Conservation (phyloP, 1,139 yeast species). For the Geotrichum phurueaensis region DNA sequence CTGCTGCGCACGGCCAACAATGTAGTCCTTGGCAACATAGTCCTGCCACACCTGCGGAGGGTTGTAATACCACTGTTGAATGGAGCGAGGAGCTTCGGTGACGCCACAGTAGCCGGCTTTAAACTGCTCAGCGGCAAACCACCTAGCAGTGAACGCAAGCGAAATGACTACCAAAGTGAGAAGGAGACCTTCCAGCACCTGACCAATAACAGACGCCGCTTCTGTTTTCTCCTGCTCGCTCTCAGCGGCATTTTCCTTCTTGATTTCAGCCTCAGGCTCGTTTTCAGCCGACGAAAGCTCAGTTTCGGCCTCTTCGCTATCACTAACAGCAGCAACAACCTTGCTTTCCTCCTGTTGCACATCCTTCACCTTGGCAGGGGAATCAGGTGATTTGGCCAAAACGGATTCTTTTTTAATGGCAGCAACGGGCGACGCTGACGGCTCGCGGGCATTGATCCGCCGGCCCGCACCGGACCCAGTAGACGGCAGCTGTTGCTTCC, state of each 20-base stretch:
- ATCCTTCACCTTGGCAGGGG: neutral
- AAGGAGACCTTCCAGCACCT: neutral
- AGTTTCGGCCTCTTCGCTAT: constrained; percentile 13
- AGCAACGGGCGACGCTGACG: neutral
- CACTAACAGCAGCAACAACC: constrained; percentile 1
- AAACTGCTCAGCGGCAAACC: constrained; percentile 33
- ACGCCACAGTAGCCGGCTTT: constrained; percentile 37
- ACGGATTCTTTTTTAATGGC: neutral
- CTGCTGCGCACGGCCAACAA: constrained; percentile 20
- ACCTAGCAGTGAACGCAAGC: constrained; percentile 16
- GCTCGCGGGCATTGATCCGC: neutral
- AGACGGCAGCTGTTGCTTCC: neutral
- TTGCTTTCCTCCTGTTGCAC: neutral
- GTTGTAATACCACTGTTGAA: neutral
- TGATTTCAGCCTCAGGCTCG: constrained; percentile 8
- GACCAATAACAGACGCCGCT: neutral
- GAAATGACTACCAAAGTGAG: neutral
- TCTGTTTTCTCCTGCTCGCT: neutral
- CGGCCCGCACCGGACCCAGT: neutral
- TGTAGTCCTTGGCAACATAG: constrained; percentile 13
- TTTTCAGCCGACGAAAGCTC: constrained; percentile 10
- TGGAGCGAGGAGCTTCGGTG: neutral
- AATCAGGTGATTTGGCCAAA: neutral
- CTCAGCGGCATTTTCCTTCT: neutral
- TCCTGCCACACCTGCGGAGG: constrained; percentile 8